These are phyloP conservation scores for Wallacemonas rigidus DNA, from an alignment of 208 protist species.

Conservation along the genomic window DNA sequence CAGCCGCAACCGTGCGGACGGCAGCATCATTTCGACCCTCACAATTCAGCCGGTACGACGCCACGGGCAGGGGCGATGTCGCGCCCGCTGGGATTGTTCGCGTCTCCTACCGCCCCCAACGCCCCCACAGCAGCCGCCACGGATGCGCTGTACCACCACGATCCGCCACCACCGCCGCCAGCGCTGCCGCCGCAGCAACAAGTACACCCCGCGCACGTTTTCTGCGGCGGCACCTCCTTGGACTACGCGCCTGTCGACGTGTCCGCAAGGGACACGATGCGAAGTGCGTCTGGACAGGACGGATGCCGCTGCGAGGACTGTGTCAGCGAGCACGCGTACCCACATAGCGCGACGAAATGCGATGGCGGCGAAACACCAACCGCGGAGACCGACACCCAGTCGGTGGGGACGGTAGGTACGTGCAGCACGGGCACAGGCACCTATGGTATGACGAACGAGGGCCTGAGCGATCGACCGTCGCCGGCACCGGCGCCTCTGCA, in stretches of 20 bases:
- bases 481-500: conserved; percentile 15
- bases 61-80: too few relatives aligned
- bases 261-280: too few relatives aligned
- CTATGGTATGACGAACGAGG: conserved; percentile 8
- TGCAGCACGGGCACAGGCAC: conserved; percentile 5
- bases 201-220: not conserved
- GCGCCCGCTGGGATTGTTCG: conserved; percentile 3
- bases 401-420: not conserved
- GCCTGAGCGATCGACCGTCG: not conserved
- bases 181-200: not conserved
- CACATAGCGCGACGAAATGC: not conserved
- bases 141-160: not conserved
- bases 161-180: not conserved
- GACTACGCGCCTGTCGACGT: not conserved
- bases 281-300: not conserved
- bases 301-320: not conserved
- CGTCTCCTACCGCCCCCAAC: not conserved
- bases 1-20: too few relatives aligned
- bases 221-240: not conserved
- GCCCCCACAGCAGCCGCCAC: not conserved
- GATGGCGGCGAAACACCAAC: not conserved
- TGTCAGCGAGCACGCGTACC: not conserved
- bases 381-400: conserved; percentile 4
- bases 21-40: not conserved
- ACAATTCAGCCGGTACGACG: not conserved